These are phyloP conservation scores for Obelidium mucronatum DNA, from an alignment of 192 early-diverging fungal species.

Conservation along the genomic window DNA sequence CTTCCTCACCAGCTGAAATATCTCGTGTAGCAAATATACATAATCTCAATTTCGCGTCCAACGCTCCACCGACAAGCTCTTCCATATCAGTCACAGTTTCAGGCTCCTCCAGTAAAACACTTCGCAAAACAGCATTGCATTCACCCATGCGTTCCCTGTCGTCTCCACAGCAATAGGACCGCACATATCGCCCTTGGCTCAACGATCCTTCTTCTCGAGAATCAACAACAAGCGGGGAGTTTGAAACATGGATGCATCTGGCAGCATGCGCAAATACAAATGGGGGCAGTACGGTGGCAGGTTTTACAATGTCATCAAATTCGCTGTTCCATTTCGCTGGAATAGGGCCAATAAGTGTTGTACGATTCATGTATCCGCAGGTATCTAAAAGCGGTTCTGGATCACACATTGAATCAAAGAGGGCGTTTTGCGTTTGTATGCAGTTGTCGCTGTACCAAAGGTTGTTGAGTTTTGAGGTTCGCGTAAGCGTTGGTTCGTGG, in stretches of 20 bases:
- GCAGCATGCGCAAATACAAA: constrained; percentile 47
- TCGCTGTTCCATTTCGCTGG: not conserved
- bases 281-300: constrained; percentile 30
- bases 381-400: constrained; percentile 4
- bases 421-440: not conserved
- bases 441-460: not conserved
- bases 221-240: constrained; percentile 42
- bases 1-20: constrained; percentile 41
- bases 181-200: constrained; percentile 45
- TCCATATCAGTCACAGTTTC: constrained; percentile 18
- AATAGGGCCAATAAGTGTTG: not conserved
- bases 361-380: not conserved
- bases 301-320: not conserved
- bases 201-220: constrained; percentile 37
- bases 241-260: not conserved
- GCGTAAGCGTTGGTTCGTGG: not conserved
- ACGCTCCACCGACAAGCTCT: not conserved
- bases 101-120: constrained; percentile 38
- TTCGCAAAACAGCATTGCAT: constrained; percentile 46
- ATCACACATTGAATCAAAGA: not conserved
- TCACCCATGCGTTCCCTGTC: not conserved
- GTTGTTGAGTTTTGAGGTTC: not conserved
- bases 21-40: constrained; percentile 41
- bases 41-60: constrained; percentile 40
- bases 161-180: constrained; percentile 42